Conservation (phyloP, 2,329 filamentous ascomycete genomes). For the Calonectria crousiana region DNA sequence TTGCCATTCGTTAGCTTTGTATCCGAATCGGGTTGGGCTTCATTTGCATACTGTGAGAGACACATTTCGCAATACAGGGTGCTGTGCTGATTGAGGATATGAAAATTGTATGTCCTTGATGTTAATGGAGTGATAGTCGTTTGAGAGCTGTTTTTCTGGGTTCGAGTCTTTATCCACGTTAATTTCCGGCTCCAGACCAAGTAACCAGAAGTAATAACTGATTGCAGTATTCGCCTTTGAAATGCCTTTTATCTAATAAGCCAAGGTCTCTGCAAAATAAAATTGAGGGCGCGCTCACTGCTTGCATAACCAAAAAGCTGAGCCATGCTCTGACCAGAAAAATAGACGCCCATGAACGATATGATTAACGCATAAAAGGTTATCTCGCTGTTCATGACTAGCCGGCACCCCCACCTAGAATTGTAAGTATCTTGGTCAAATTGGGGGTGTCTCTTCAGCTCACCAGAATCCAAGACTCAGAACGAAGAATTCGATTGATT, state of each 20-base stretch:
- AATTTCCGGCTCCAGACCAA: constrained; percentile 15
- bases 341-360: constrained; percentile 63
- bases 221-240: constrained; percentile 58
- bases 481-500: constrained; percentile 50
- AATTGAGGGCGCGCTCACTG: constrained; percentile 46
- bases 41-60: constrained; percentile 26
- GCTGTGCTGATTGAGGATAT: constrained; percentile 21
- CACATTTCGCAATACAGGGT: constrained; percentile 21
- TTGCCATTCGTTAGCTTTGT: background rate
- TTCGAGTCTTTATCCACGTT: background rate
- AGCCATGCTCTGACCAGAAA: constrained; percentile 52
- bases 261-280: no score
- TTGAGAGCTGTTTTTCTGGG: constrained; percentile 14
- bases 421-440: background rate
- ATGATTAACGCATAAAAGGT: constrained; percentile 64
- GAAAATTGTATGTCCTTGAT: constrained; percentile 59
- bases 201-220: constrained; percentile 62
- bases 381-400: constrained; percentile 46
- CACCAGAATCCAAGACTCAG: constrained; percentile 54
- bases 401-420: background rate
- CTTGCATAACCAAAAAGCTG: constrained; percentile 59
- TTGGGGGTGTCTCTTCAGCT: background rate
- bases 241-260: constrained; percentile 32
- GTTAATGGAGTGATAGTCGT: constrained; percentile 48
- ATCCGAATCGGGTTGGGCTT: background rate